Evolutionary conservation across 331 rosid species (phyloP), one percentile per base, ranked within the genome.

Genomic region (Rosa hybrid): DNA sequence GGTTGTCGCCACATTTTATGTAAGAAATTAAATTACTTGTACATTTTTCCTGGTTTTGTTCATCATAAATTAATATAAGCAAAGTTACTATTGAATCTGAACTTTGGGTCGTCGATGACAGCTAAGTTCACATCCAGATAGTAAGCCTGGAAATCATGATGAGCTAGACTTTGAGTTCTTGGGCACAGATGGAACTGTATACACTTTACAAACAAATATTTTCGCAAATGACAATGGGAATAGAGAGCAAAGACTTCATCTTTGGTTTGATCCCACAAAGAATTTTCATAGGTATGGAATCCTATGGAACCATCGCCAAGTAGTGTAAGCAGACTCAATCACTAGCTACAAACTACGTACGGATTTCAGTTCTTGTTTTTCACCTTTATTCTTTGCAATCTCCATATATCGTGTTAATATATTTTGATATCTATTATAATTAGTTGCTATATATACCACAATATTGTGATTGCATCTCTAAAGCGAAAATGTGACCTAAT

Each of bases 161-260:
- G 83, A 83, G 60, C 11, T 78, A 34, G 83, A 83, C 67, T 74
- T 78, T 11, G 86, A 83, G 68, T 83, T 83, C 80, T 72, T 78
- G 73, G 80, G 80, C 8, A 68, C 72, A 1, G 49, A 34, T 34
- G 39, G 39, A 34, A 0, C 39, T 34, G 6, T 4, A 6, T 78
- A 38, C 17, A 2, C 48, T 4, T 27, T 74, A 7, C 80, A 74
- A 38, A 78, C 84, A 8, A 76, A 75, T 34, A 16, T 81, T 69
- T 81, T 65, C 75, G 56, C 81, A 5, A 30, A 56, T 12, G 84
- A 81, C 76, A 30, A 45, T 20, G 77, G 77, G 3, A 71, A 80
- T 12, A 75, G 84, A 81, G 81, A 76, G 81, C 81, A 81, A 48
- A 68, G 39, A 34, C 7, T 76, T 12, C 76, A 13, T 57, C 59